Conservation (phyloP, 495 filamentous ascomycete genomes). For the Apodospora peruviana region DNA sequence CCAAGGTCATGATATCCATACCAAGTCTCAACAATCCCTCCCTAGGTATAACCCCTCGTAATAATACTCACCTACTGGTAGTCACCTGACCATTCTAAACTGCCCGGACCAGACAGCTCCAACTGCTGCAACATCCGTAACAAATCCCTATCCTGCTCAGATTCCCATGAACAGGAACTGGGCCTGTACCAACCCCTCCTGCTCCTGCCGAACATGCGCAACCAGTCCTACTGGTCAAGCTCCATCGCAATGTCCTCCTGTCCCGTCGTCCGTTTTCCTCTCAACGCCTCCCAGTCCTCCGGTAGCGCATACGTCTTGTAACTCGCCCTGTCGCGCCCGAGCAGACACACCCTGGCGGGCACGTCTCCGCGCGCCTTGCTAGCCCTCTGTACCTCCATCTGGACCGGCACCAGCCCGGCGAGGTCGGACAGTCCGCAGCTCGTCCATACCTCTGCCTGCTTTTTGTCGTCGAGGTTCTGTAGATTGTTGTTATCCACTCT, state of each 20-base stretch:
- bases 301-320: slow-evolving; percentile 40
- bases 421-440: slow-evolving; percentile 24
- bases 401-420: slow-evolving; percentile 34
- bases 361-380: slow-evolving; percentile 30
- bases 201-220: background rate
- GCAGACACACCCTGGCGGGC: slow-evolving; percentile 36
- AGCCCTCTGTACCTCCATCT: slow-evolving; percentile 42
- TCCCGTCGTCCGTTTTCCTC: background rate
- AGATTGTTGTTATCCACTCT: background rate
- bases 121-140: too few relatives aligned
- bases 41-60: too few relatives aligned
- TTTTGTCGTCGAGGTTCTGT: background rate
- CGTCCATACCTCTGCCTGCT: slow-evolving; percentile 5
- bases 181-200: too few relatives aligned
- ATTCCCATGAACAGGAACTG: too few relatives aligned
- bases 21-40: too few relatives aligned
- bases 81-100: too few relatives aligned
- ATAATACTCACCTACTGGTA: too few relatives aligned
- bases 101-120: too few relatives aligned
- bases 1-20: too few relatives aligned
- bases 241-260: background rate
- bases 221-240: background rate
- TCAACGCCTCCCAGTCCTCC: slow-evolving; percentile 10
- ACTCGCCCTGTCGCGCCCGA: slow-evolving; percentile 36
- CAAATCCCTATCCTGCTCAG: too few relatives aligned